Conservation (phyloP, 2,329 filamentous ascomycete genomes). For the Grosmannia clavigera region DNA sequence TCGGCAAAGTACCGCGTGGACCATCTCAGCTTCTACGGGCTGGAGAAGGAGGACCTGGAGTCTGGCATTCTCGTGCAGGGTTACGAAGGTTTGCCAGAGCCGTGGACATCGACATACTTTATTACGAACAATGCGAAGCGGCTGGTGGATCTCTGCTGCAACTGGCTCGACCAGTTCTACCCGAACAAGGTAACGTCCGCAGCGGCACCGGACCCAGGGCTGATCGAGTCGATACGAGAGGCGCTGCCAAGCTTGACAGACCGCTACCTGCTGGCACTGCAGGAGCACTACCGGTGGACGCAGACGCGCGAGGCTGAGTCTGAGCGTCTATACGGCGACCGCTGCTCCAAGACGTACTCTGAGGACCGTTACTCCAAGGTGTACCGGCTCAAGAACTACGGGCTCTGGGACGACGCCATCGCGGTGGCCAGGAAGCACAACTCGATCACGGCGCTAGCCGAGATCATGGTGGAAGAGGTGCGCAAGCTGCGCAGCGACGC, state of each 20-base stretch:
- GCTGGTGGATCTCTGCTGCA: slow-evolving; percentile 43
- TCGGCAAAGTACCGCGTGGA: slow-evolving; percentile 59
- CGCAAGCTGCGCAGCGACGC: slow-evolving; percentile 26
- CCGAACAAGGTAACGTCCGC: slow-evolving; percentile 12
- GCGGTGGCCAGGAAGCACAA: slow-evolving; percentile 45
- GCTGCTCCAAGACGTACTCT: slow-evolving; percentile 35
- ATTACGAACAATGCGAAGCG: slow-evolving; percentile 50
- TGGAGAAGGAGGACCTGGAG: slow-evolving; percentile 53
- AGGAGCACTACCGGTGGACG: slow-evolving; percentile 41
- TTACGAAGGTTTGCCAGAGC: slow-evolving; percentile 60
- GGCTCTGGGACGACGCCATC: slow-evolving; percentile 46
- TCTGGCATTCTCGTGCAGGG: slow-evolving; percentile 50
- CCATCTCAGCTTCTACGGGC: slow-evolving; percentile 59
- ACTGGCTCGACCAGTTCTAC: slow-evolving; percentile 40
- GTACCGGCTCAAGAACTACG: slow-evolving; percentile 38
- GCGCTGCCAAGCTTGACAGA: slow-evolving; percentile 40
- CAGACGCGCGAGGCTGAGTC: slow-evolving; percentile 31
- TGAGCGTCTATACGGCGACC: slow-evolving; percentile 28
- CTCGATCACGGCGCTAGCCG: slow-evolving; percentile 41
- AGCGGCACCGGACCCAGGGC: slow-evolving; percentile 18
- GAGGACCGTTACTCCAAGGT: slow-evolving; percentile 40
- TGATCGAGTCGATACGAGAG: slow-evolving; percentile 33
- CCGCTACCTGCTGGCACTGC: slow-evolving; percentile 39
- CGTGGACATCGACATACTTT: slow-evolving; percentile 69
- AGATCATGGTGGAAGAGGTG: slow-evolving; percentile 43